Evolutionary conservation across 192 early-diverging fungal species (phyloP).

Genomic region (Dissophora globulifera): DNA sequence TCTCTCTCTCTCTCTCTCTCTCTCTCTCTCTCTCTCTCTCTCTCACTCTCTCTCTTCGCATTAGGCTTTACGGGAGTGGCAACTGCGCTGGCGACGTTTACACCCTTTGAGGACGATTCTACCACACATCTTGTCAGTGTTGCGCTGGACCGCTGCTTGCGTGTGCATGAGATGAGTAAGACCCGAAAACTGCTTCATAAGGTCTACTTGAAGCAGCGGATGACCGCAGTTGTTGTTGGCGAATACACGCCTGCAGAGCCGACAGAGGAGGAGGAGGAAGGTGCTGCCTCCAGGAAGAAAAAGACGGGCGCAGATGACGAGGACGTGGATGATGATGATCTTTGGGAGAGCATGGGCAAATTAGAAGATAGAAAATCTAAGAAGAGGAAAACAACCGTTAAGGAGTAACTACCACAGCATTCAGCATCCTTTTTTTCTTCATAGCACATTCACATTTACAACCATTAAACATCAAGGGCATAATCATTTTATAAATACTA

Average conservation of each 20-base stretch:
- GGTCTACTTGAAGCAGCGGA: constrained; percentile 82
- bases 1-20: too few relatives aligned
- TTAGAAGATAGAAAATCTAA: constrained; percentile 38
- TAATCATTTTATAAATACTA: too few relatives aligned
- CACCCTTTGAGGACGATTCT: constrained; percentile 23
- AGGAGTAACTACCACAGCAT: too few relatives aligned
- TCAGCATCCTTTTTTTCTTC: too few relatives aligned
- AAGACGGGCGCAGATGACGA: background rate
- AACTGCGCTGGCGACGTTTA: constrained; percentile 47
- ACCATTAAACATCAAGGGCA: too few relatives aligned
- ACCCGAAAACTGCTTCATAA: constrained; percentile 65
- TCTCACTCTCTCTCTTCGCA: background rate
- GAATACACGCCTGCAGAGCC: constrained; percentile 39
- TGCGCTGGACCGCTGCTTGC: constrained; percentile 80
- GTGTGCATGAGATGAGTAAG: constrained; percentile 74
- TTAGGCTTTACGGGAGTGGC: constrained; percentile 66
- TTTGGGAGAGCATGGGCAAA: constrained; percentile 54
- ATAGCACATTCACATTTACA: too few relatives aligned
- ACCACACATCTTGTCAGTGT: constrained; percentile 66
- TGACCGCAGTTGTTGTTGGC: constrained; percentile 72
- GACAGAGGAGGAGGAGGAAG: constrained; percentile 33
- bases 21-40: too few relatives aligned
- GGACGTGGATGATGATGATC: constrained; percentile 41
- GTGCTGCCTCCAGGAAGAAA: background rate
- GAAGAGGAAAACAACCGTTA: constrained; percentile 41